These are phyloP conservation scores for Pseudodiploospora longispora DNA, from an alignment of 2,329 filamentous ascomycete species.

Conservation along the genomic window DNA sequence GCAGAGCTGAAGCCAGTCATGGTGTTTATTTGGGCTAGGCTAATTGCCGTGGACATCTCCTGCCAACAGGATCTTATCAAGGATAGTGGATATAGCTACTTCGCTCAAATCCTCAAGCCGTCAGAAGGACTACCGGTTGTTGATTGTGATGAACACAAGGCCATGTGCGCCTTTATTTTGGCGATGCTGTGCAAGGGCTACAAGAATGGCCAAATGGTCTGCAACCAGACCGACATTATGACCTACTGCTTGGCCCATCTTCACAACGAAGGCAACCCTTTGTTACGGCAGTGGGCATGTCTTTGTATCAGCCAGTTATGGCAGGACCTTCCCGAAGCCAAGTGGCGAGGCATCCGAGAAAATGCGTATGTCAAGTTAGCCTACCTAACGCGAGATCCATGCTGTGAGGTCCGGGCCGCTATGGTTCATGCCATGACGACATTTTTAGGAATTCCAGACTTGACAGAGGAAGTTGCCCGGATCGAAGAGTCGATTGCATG, in stretches of 20 bases:
- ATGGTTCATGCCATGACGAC: constrained; percentile 91
- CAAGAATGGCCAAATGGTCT: constrained; percentile 83
- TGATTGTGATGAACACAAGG: constrained; percentile 88
- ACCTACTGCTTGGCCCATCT: constrained; percentile 79
- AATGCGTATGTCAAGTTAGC: constrained; percentile 76
- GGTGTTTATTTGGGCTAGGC: constrained; percentile 98
- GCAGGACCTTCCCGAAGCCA: constrained; percentile 83
- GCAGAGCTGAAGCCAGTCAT: constrained; percentile 94
- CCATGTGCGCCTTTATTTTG: constrained; percentile 97
- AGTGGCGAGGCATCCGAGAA: constrained; percentile 90
- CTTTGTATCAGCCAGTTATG: constrained; percentile 93
- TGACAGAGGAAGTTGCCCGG: constrained; percentile 83
- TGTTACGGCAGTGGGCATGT: constrained; percentile 91
- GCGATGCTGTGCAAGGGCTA: constrained; percentile 96
- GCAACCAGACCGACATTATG: constrained; percentile 84
- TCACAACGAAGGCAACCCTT: constrained; percentile 74
- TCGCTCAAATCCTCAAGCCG: constrained; percentile 84
- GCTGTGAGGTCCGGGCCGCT: constrained; percentile 85
- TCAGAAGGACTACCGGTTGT: constrained; percentile 74
- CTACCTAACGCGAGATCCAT: constrained; percentile 72
- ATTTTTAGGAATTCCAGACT: constrained; percentile 86
- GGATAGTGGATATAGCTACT: constrained; percentile 95
- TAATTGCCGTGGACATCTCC: constrained; percentile 87
- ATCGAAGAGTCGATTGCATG: constrained; percentile 88
- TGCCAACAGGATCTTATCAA: constrained; percentile 93